Base-by-base conservation (phyloP, 257 asterid species). In the Plantago major region DNA sequence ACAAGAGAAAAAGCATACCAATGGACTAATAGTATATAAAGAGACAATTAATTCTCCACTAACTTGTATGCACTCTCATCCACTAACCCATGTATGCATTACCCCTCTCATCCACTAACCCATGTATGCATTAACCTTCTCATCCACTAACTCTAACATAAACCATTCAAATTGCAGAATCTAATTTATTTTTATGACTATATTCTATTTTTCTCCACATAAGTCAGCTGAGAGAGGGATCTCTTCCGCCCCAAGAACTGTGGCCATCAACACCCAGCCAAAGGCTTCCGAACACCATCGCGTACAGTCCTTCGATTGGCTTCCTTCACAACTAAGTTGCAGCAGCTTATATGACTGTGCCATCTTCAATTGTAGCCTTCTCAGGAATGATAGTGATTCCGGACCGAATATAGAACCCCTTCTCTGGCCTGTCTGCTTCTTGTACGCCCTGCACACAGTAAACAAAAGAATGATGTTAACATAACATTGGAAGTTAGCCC, bases 381-480 rank as follows among this genome's bases (percentile, higher is more conserved):
- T 92, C 97, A 16, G 33, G 47, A 70, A 92, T 61, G 61, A 84
- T 56, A 16, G 85, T 80, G 62, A 92, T 78, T 66, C 98, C 98
- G 8, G 88, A 79, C 46, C 97, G 85, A 11, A 93, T 85, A 66
- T 89, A 85, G 78, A 87, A 89, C 5, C 99, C 99, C 61, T 85
- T 84, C 26, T 79, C 82, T 1, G 90, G 76, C 47, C 92, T 68
- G 68, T 85, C 89, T 15, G 94, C 96, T 78, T 89, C 99, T 74
- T 75, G 69, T 17, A 93, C 92, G 15, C 90, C 94, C 99, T 93
- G 82, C 44, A 10, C 10, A 58, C 26, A 43, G 64, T 52, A 58
- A 54, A 2, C 17, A 55, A 42, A 60, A 42, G 7, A 6, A 30
- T 40, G 26, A 30, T 40, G 18, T 51, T 62, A 3, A 12, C 6